Conservation (phyloP, 768 basidiomycete species). For the Suillus subluteus region DNA sequence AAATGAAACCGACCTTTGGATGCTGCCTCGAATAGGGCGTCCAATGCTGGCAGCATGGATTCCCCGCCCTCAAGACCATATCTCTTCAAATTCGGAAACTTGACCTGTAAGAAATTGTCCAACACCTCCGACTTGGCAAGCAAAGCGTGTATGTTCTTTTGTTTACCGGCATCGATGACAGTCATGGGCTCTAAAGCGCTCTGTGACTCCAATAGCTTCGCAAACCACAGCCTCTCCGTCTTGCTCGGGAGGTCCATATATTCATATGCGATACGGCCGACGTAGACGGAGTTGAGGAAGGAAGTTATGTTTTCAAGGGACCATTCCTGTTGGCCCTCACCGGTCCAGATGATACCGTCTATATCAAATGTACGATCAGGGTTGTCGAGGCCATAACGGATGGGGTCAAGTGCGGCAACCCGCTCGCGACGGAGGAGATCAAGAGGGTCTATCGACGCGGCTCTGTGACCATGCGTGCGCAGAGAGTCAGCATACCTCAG, state of each 20-base stretch:
- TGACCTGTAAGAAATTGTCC: slow-evolving; percentile 83
- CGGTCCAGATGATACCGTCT: slow-evolving; percentile 82
- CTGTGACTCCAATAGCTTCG: slow-evolving; percentile 73
- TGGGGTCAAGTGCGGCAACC: slow-evolving; percentile 74
- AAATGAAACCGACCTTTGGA: slow-evolving; percentile 48
- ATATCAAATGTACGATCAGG: slow-evolving; percentile 62
- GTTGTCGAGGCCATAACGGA: slow-evolving; percentile 73
- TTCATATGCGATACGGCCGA: slow-evolving; percentile 88
- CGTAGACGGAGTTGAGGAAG: slow-evolving; percentile 76
- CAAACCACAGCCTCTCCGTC: slow-evolving; percentile 88
- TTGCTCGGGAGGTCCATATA: slow-evolving; percentile 89
- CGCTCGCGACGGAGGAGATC: slow-evolving; percentile 85
- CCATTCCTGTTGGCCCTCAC: slow-evolving; percentile 52
- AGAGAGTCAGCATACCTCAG: slow-evolving; percentile 89
- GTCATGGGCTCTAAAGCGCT: slow-evolving; percentile 37
- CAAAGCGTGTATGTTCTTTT: slow-evolving; percentile 65
- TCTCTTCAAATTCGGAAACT: slow-evolving; percentile 88
- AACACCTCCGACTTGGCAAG: slow-evolving; percentile 79
- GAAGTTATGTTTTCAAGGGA: slow-evolving; percentile 69
- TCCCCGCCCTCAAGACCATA: slow-evolving; percentile 93
- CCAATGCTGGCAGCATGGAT: slow-evolving; percentile 90
- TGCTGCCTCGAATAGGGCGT: slow-evolving; percentile 71
- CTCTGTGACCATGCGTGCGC: slow-evolving; percentile 83
- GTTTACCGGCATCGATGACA: slow-evolving; percentile 38
- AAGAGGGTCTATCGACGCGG: slow-evolving; percentile 85